Evolutionary conservation across 2,329 filamentous ascomycete genomes (phyloP), one percentile per base, ranked within the genome.

Genomic region (Grosmannia clavigera): DNA sequence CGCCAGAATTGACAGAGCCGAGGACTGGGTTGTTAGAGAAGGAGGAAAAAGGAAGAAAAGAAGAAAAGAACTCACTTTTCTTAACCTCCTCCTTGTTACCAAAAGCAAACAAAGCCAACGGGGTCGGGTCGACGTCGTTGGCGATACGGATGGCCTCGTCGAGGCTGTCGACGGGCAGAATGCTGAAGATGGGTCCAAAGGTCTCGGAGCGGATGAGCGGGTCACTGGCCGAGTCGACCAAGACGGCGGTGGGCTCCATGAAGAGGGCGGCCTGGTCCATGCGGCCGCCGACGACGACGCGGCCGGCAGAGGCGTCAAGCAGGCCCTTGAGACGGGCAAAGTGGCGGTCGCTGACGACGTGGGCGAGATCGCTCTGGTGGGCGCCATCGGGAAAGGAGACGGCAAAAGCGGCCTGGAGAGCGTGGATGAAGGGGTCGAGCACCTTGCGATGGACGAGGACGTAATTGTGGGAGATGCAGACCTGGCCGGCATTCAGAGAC

Each of bases 391-490:
- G 94, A 73, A 90, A 95, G 76, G 95, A 95, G 60, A 88, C 82
- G 58, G 83, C 80, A 68, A 88, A 80, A 9, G 84, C 82, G 53
- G 78, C 79, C 70, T 88, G 87, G 68, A 97, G 80, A 68, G 88
- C 83, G 59, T 83, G 78, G 64, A 97, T 76, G 67, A 97, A 90
- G 33, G 80, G 76, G 16, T 84, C 78, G 33, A 92, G 74, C 5
- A 92, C 78, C 54, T 84, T 81, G 65, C 83, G 84, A 70, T 97
- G 90, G 33, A 95, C 83, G 58, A 96, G 79, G 58, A 89, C 85
- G 73, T 96, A 96, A 77, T 97, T 96, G 69, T 96, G 91, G 31
- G 86, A 90, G 64, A 96, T 82, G 72, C 94, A 99, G 65, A 96
- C 81, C 74, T 99, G 94, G 29, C 94, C 94, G 4, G 88, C 87